Base-by-base conservation (phyloP, 768 basidiomycete genomes). In the Auricularia sp. region DNA sequence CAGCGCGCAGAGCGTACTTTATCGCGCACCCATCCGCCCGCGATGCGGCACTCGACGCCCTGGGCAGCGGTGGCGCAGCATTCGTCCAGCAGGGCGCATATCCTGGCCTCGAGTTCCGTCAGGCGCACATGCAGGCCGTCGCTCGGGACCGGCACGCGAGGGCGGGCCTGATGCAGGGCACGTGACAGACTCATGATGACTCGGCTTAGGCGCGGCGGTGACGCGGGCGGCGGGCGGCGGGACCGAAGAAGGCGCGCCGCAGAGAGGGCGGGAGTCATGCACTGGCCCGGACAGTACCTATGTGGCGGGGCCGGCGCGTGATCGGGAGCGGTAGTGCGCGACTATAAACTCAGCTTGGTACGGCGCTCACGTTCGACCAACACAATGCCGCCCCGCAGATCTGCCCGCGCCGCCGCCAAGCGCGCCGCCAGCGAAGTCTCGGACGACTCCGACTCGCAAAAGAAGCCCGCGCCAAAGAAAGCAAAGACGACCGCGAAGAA, bases 21-120 rank as follows among this genome's bases (percentile, higher is more conserved):
- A 75, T 99, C 97, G 71, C 97, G 81, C 56, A 98, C 97, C 97
- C 97, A 99, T 21, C 97, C 97, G 18, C 97, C 97, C 11, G 94
- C 97, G 59, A 99, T 91, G 69, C 97, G 83, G 73, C 96, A 96
- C 1, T 84, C 81, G 0, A 85, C 86, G 3, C 75, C 74, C 24
- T 85, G 78, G 10, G 80, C 81, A 62, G 84, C 79, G 39, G 82
- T 78, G 64, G 77, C 73, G 5, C 87, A 84, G 72, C 90, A 97
- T 65, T 87, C 86, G 72, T 95, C 87, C 63, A 98, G 81, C n/a
- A 95, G 80, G 2, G 77, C 72, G 75, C 91, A 94, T 54, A 98
- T 79, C 36, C 77, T 76, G 64, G 81, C 77, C 76, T 98, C 95
- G 2, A 78, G 77, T 0, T 85, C 81, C 1, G 86, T 89, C 63